Percentiles rank a stretch among this genome's conserved stretches.
Evolutionary conservation across 768 basidiomycete species (phyloP).

Genomic region (Terana coerulea): DNA sequence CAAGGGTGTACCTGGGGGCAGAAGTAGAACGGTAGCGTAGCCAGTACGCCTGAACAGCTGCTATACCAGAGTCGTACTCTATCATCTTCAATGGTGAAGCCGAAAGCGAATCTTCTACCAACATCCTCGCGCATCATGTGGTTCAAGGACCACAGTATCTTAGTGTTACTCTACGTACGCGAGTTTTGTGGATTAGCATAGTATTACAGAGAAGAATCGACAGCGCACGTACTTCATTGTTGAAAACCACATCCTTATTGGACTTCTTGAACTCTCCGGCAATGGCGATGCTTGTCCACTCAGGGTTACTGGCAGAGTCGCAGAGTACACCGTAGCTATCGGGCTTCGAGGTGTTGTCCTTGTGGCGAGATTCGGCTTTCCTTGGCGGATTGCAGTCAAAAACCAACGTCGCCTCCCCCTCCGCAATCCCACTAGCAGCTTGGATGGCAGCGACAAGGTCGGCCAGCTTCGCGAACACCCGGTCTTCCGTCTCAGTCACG

Average conservation of each 20-base stretch:
- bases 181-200: too few species aligned
- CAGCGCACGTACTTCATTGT: not conserved
- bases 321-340: not conserved
- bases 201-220: too few species aligned
- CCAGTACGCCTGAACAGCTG: constrained; percentile 19
- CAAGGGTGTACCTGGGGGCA: too few species aligned
- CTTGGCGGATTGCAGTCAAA: too few species aligned
- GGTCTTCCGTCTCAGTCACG: too few species aligned
- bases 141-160: constrained; percentile 27
- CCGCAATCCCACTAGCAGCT: too few species aligned
- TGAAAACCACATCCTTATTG: too few species aligned
- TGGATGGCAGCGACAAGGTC: too few species aligned
- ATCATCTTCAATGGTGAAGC: constrained; percentile 26
- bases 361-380: too few species aligned
- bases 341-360: not conserved
- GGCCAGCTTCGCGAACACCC: too few species aligned
- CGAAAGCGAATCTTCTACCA: constrained; percentile 22
- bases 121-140: constrained; percentile 28
- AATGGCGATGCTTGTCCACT: constrained; percentile 2
- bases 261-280: constrained; percentile 5
- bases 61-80: constrained; percentile 27
- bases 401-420: too few species aligned
- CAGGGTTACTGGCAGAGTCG: not conserved
- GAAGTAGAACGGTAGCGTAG: constrained; percentile 18
- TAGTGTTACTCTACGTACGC: too few species aligned